Evolutionary conservation across 192 early-diverging fungal species (phyloP), one percentile per base, ranked within the genome.

Genomic region (Phycomyces blakesleeanus): DNA sequence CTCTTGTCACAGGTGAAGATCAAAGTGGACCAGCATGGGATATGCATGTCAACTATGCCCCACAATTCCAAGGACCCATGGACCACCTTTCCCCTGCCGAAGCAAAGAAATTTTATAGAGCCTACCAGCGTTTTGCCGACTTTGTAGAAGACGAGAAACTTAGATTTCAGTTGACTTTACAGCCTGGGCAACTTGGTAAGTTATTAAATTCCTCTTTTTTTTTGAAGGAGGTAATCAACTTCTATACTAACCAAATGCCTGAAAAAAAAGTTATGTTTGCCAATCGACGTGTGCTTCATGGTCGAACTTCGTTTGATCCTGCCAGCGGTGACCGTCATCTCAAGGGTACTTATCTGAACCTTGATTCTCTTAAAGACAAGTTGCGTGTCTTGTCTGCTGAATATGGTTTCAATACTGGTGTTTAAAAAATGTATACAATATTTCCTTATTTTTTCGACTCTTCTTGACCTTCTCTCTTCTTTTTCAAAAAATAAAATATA

Each of bases 11-110:
- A 0, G 77, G 81, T 34, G 69, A 77, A 27, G 55, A 69, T 57
- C 60, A 74, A 15, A 68, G 60, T 12, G 63, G 52, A 20, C 29
- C 72, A n/a, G 61, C 67, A 7, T 76, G 76, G 77, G 59, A 57
- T 16, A 66, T 74, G 55, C 83, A 70, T 22, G 85, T 93, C 11
- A 90, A 88, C 66, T 92, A 94, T 57, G 73, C 88, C 0, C 92
- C 92, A 22, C 92, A 91, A 25, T 94, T 94, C 79, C 91, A 93
- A 74, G 92, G 90, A 0, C 89, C 88, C 12, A 59, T 90, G 38
- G 80, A 82, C 53, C 50, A 63, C 22, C 47, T 66, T 25, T 72
- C 81, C 14, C 74, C 75, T 0, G 56, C 73, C 3, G 63, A 82
- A 21, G 80, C 85, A 49, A 66, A 65, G 14, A 51, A 61, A 20